These are phyloP conservation scores for Fonsecaea monophora DNA, from an alignment of 2,329 filamentous ascomycete species.

Conservation along the genomic window DNA sequence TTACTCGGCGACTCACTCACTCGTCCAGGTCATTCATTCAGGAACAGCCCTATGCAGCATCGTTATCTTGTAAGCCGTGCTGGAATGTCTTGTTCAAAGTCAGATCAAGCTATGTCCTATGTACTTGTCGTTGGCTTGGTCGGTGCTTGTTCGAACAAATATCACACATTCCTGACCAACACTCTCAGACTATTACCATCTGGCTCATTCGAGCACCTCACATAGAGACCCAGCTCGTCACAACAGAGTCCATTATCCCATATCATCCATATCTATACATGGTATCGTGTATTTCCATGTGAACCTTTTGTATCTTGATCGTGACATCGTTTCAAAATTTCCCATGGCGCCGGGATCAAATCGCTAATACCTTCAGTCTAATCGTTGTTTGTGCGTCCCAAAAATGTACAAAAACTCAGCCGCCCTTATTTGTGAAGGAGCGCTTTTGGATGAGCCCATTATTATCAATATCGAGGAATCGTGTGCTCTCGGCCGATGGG, in stretches of 20 bases:
- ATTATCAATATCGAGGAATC: background rate
- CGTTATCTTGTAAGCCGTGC: no score
- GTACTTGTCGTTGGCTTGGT: background rate
- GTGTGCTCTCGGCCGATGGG: background rate
- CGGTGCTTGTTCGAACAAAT: background rate
- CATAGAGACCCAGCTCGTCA: background rate
- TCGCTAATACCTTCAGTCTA: background rate
- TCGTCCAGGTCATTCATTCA: no score
- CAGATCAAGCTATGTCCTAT: background rate
- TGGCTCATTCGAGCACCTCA: background rate
- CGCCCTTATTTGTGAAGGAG: background rate
- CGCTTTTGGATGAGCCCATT: background rate
- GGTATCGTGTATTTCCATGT: constrained; percentile 5
- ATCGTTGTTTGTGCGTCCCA: background rate
- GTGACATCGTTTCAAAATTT: background rate
- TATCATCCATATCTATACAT: constrained; percentile 1
- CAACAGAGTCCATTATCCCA: background rate
- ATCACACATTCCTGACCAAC: background rate
- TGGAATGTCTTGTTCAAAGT: no score
- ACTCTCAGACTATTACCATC: background rate
- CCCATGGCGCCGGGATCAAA: background rate
- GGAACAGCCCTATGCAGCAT: no score
- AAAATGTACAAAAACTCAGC: background rate
- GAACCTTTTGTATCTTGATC: background rate
- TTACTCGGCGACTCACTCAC: no score